A percentile compares a stretch with the other conserved stretches of the same genome.
These are phyloP conservation scores for Alternaria ethzedia DNA, from an alignment of 2,329 filamentous ascomycete genomes.

Conservation along the genomic window DNA sequence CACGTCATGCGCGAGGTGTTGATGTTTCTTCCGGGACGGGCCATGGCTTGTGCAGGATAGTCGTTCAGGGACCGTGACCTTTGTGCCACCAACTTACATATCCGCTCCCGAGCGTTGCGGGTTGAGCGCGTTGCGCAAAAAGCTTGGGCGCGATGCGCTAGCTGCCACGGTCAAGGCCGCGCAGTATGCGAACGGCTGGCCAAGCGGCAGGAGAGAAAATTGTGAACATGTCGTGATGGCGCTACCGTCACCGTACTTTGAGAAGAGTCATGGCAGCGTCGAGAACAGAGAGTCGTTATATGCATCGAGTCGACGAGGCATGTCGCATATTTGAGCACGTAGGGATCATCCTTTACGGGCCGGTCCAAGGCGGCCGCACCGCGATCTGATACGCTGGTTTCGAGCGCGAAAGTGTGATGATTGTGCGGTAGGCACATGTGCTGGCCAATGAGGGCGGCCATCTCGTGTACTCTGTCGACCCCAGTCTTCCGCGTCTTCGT, in stretches of 20 bases:
- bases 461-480: slow-evolving; percentile 21
- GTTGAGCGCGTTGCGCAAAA: slow-evolving; percentile 18
- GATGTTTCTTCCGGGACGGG: slow-evolving; percentile 24
- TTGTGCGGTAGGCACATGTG: slow-evolving; percentile 24
- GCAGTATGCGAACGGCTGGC: slow-evolving; percentile 12
- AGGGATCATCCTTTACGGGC: slow-evolving; percentile 31
- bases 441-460: slow-evolving; percentile 17
- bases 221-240: slow-evolving; percentile 8
- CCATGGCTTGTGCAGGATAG: slow-evolving; percentile 24
- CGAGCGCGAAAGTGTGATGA: slow-evolving; percentile 29
- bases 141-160: slow-evolving; percentile 16
- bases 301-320: slow-evolving; percentile 11
- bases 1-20: slow-evolving; percentile 27
- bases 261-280: slow-evolving; percentile 11
- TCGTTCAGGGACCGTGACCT: slow-evolving; percentile 29
- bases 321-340: slow-evolving; percentile 15
- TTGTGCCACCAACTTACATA: slow-evolving; percentile 33
- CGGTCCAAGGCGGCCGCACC: slow-evolving; percentile 28
- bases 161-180: background rate
- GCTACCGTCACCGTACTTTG: slow-evolving; percentile 27
- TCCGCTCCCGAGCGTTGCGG: slow-evolving; percentile 19
- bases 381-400: slow-evolving; percentile 25
- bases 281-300: slow-evolving; percentile 22
- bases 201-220: background rate
- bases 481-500: slow-evolving; percentile 31